Conservation (phyloP, 345 rosid species). For the Durio zibethinus region DNA sequence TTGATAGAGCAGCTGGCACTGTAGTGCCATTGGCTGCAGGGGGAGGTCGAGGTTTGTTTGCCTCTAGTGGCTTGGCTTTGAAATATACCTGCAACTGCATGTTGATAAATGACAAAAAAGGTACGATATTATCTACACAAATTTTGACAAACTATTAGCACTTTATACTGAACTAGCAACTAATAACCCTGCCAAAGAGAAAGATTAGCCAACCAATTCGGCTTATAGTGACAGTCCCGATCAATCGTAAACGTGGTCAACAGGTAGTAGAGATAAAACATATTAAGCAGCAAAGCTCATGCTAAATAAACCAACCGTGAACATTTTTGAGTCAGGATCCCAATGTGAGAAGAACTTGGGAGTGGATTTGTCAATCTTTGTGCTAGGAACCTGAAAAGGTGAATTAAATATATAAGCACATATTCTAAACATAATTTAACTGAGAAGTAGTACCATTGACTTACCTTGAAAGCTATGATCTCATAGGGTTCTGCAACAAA, state of each 20-base stretch:
- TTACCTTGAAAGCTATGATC: constrained; percentile 92
- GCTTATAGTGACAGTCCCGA: not conserved
- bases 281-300: not conserved
- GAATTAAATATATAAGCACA: constrained; percentile 12
- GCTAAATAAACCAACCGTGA: constrained; percentile 58
- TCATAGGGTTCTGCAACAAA: constrained; percentile 98
- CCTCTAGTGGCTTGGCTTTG: constrained; percentile 74
- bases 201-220: not conserved
- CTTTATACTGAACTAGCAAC: not conserved
- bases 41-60: constrained; percentile 62
- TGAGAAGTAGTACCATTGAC: not conserved
- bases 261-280: not conserved
- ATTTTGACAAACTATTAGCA: not conserved
- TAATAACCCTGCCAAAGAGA: not conserved
- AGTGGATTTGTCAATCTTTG: constrained; percentile 94
- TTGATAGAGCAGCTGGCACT: constrained; percentile 60
- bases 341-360: constrained; percentile 97
- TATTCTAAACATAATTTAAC: not conserved
- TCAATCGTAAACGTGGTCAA: not conserved
- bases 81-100: constrained; percentile 88
- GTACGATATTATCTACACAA: not conserved
- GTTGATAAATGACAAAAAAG: constrained; percentile 6
- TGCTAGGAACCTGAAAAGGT: constrained; percentile 84
- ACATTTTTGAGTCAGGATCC: constrained; percentile 99
- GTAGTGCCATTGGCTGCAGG: constrained; percentile 57